Percentiles rank a stretch among this genome's conserved stretches.
These are phyloP conservation scores for Sugiyamaella smithiae DNA, from an alignment of 805 yeast genomes.

Conservation along the genomic window DNA sequence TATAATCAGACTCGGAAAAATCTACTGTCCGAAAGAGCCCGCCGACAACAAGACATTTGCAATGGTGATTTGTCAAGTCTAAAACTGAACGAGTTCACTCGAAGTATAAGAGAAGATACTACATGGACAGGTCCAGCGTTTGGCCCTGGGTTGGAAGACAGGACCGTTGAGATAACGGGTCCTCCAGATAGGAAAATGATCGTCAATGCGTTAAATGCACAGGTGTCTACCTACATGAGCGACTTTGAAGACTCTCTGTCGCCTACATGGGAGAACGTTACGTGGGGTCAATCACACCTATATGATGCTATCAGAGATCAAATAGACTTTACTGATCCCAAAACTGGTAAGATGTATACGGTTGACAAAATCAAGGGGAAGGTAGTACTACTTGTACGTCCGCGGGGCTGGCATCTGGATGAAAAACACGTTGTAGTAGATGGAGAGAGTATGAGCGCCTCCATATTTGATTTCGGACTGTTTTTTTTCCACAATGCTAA, in stretches of 20 bases:
- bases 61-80: conserved; percentile 44
- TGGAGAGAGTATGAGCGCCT: conserved; percentile 62
- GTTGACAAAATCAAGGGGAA: conserved; percentile 41
- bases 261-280: conserved; percentile 64
- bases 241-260: conserved; percentile 70
- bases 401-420: conserved; percentile 69
- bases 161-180: conserved; percentile 71
- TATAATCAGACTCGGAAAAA: conserved; percentile 53
- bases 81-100: conserved; percentile 31
- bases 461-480: conserved; percentile 63
- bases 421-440: conserved; percentile 63
- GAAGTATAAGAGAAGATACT: conserved; percentile 55
- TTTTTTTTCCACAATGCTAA: conserved; percentile 65
- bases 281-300: conserved; percentile 64
- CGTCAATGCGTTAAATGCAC: conserved; percentile 64
- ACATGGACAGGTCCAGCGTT: conserved; percentile 67
- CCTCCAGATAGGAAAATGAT: conserved; percentile 74
- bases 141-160: conserved; percentile 62
- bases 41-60: conserved; percentile 52
- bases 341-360: conserved; percentile 44
- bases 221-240: conserved; percentile 69
- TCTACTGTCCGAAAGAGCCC: conserved; percentile 53
- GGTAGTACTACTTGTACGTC: conserved; percentile 47
- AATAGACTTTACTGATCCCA: conserved; percentile 39
- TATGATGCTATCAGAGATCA: conserved; percentile 62